A percentile compares a stretch with the other conserved stretches of the same genome.
Conservation (phyloP, 352 stramenopile genomes). For the Albugo laibachii region DNA sequence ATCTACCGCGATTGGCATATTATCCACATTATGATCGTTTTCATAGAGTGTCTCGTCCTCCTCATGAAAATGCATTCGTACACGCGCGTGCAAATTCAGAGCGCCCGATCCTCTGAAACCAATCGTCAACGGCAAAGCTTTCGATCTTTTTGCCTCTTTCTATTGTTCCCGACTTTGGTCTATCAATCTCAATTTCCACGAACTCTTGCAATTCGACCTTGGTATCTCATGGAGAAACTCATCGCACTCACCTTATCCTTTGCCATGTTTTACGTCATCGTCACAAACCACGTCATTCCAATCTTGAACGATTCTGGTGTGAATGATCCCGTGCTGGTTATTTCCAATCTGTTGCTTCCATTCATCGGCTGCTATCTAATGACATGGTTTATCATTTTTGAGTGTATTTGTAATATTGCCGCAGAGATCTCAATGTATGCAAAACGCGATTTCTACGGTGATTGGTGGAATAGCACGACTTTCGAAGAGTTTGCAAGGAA, state of each 20-base stretch:
- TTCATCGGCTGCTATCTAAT: conserved; percentile 91
- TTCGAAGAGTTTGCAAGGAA: conserved; percentile 81
- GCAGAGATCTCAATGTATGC: conserved; percentile 84
- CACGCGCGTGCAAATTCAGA: conserved; percentile 46
- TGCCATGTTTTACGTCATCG: conserved; percentile 77
- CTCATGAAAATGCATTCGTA: conserved; percentile 78
- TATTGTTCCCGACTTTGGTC: conserved; percentile 79
- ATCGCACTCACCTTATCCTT: conserved; percentile 58
- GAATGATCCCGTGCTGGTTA: conserved; percentile 27
- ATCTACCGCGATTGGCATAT: conserved; percentile 54
- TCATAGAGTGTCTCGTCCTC: conserved; percentile 54
- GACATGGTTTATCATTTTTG: conserved; percentile 93
- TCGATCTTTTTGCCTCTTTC: conserved; percentile 46
- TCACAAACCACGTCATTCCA: conserved; percentile 78
- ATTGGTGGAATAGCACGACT: conserved; percentile 96
- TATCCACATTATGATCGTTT: conserved; percentile 47
- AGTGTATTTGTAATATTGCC: conserved; percentile 90
- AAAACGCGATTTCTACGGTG: conserved; percentile 87
- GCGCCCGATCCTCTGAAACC: conserved; percentile 9
- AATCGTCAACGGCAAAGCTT: conserved; percentile 13
- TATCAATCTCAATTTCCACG: conserved; percentile 87
- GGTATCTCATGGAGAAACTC: conserved; percentile 63
- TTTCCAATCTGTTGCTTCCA: conserved; percentile 77
- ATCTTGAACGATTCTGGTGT: conserved; percentile 50
- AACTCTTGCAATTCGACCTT: conserved; percentile 54